Percentiles rank a stretch among this genome's conserved stretches.
These are phyloP conservation scores for Aristolochia californica DNA, from an alignment of 164 flowering plant species.

Conservation along the genomic window DNA sequence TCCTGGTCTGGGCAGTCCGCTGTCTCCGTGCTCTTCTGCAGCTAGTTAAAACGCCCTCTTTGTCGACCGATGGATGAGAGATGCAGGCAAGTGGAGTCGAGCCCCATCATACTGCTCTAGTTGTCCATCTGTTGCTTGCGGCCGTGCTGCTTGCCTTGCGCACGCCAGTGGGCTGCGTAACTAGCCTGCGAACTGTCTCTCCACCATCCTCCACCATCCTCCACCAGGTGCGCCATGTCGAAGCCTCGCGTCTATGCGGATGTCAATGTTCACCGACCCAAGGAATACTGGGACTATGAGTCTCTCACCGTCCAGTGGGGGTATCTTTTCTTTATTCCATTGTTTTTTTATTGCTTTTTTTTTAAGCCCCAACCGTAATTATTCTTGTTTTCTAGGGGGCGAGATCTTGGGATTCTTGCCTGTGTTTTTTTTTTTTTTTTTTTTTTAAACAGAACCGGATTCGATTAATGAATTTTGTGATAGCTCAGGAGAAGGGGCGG, in stretches of 20 bases:
- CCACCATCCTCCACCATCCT: too few relatives aligned
- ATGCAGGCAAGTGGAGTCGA: not conserved
- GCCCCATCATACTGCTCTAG: not conserved
- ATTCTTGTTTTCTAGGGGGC: too few relatives aligned
- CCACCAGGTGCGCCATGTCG: constrained; percentile 20
- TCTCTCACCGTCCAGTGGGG: constrained; percentile 76
- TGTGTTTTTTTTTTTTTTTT: too few relatives aligned
- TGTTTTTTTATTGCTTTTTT: not conserved
- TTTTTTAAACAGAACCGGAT: too few relatives aligned
- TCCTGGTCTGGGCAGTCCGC: too few relatives aligned
- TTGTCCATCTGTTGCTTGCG: not conserved
- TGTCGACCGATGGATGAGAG: not conserved
- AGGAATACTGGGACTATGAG: constrained; percentile 73
- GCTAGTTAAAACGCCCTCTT: too few relatives aligned
- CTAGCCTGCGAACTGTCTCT: constrained; percentile 10
- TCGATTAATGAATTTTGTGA: too few relatives aligned
- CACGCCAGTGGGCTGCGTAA: constrained; percentile 29
- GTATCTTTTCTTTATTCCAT: constrained; percentile 26
- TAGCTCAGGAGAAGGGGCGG: too few relatives aligned
- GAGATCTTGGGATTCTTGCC: too few relatives aligned
- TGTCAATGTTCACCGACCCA: constrained; percentile 55
- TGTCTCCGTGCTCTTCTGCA: too few relatives aligned
- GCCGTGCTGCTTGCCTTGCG: constrained; percentile 29
- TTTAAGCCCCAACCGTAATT: too few relatives aligned
- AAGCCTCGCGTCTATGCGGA: constrained; percentile 62